Percentiles rank a stretch among this genome's conserved stretches.
These are phyloP conservation scores for Parafenestella ontariensis DNA, from an alignment of 2,329 filamentous ascomycete species.

Conservation along the genomic window DNA sequence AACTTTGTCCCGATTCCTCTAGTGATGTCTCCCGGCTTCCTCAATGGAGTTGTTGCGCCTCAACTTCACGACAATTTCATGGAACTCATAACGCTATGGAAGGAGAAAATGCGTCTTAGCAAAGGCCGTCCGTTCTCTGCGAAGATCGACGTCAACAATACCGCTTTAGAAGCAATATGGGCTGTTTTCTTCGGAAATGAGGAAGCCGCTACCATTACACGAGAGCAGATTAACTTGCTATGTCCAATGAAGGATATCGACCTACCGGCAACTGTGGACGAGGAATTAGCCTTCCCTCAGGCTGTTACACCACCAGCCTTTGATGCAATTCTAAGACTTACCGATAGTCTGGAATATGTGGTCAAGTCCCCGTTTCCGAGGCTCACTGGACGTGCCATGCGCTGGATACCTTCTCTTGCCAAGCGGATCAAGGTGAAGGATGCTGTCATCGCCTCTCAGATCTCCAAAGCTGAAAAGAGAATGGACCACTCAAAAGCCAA, in stretches of 20 bases:
- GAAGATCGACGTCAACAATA: slow-evolving; percentile 38
- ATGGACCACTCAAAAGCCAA: slow-evolving; percentile 7
- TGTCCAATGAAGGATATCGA: neutral
- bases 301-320: slow-evolving; percentile 9
- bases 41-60: slow-evolving; percentile 45
- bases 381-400: neutral
- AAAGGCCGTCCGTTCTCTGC: slow-evolving; percentile 41
- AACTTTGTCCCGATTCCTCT: neutral
- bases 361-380: slow-evolving; percentile 9
- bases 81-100: slow-evolving; percentile 47
- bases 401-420: neutral
- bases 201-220: slow-evolving; percentile 11
- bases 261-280: neutral
- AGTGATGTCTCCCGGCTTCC: slow-evolving; percentile 48
- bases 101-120: slow-evolving; percentile 40
- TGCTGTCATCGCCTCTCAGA: slow-evolving; percentile 2
- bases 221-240: slow-evolving; percentile 8
- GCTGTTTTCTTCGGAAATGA: slow-evolving; percentile 15
- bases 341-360: slow-evolving; percentile 9
- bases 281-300: slow-evolving; percentile 3
- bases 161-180: slow-evolving; percentile 24
- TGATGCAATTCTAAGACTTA: slow-evolving; percentile 11
- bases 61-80: slow-evolving; percentile 41
- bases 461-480: slow-evolving; percentile 9
- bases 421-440: slow-evolving; percentile 1